phyloP scores from a whole-genome alignment of 2,329 filamentous ascomycete species.

The Sclerotinia minor region DNA sequence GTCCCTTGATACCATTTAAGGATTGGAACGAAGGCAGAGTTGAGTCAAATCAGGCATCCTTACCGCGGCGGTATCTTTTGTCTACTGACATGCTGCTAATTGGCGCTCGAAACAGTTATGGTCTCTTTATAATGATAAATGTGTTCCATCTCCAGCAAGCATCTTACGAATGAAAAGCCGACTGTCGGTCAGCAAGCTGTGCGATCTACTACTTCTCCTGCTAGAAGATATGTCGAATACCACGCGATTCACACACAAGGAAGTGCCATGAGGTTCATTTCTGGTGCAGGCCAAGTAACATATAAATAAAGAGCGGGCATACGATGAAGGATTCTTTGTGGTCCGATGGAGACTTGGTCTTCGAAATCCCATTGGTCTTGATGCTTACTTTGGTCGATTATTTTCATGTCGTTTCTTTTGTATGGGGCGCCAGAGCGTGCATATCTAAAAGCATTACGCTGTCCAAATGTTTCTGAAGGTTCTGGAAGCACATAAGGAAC shows the following conservation, averaged over 20 bases:
- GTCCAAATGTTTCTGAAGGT: slow-evolving; percentile 25
- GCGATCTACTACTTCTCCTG: slow-evolving; percentile 22
- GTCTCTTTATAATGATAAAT: slow-evolving; percentile 11
- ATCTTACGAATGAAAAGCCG: slow-evolving; percentile 22
- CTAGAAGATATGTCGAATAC: slow-evolving; percentile 26
- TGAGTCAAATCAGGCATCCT: slow-evolving; percentile 1
- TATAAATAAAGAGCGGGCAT: slow-evolving; percentile 28
- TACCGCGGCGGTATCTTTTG: background rate
- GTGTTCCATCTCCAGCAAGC: background rate
- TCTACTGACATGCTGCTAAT: slow-evolving; percentile 8
- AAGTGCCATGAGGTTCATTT: slow-evolving; percentile 26
- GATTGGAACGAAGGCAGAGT: slow-evolving; percentile 2
- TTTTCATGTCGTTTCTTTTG: slow-evolving; percentile 1
- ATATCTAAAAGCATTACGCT: slow-evolving; percentile 22
- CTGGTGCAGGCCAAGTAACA: slow-evolving; percentile 21
- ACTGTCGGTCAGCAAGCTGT: slow-evolving; percentile 26
- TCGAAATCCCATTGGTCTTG: slow-evolving; percentile 26
- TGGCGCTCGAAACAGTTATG: slow-evolving; percentile 7
- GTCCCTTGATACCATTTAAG: slow-evolving; percentile 11
- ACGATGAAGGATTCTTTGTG: slow-evolving; percentile 29
- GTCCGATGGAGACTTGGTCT: slow-evolving; percentile 27
- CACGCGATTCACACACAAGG: slow-evolving; percentile 27
- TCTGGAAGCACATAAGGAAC: slow-evolving; percentile 23
- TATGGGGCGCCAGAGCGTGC: background rate
- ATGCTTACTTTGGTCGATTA: slow-evolving; percentile 28